Conservation (phyloP, 441 rosid genomes). For the Arabidopsis lyrata region DNA sequence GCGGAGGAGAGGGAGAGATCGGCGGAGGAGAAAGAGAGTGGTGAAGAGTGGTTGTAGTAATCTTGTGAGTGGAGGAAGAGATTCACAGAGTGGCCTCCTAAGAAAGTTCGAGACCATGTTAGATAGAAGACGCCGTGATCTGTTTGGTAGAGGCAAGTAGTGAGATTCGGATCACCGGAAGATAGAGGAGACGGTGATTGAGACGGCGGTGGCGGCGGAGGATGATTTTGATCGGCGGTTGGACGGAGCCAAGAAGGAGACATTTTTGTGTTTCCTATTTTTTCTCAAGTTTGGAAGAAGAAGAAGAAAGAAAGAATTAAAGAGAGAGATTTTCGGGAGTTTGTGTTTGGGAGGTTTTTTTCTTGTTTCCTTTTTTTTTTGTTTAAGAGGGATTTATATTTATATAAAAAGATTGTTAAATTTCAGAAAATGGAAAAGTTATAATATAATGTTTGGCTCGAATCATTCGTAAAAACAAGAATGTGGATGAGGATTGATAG, state of each 20-base stretch:
- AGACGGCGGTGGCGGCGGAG: constrained; percentile 40
- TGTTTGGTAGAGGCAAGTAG: constrained; percentile 79
- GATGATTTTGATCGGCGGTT: constrained; percentile 34
- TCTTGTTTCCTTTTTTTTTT: neutral
- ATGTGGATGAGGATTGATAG: constrained; percentile 13
- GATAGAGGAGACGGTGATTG: constrained; percentile 48
- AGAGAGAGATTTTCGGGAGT: constrained; percentile 18
- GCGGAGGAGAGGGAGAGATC: constrained; percentile 57
- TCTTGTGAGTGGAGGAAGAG: constrained; percentile 73
- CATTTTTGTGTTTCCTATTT: constrained; percentile 25
- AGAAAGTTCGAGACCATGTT: constrained; percentile 75
- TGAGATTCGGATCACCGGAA: constrained; percentile 67
- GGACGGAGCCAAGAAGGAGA: constrained; percentile 67
- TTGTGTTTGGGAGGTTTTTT: constrained; percentile 31
- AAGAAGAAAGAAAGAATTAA: neutral
- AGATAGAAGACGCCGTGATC: constrained; percentile 80
- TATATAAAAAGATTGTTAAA: neutral
- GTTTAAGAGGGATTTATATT: neutral
- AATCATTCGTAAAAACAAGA: constrained; percentile 31
- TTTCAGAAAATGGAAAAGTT: constrained; percentile 20
- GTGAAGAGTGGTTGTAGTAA: constrained; percentile 51
- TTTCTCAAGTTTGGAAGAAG: neutral
- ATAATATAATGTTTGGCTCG: constrained; percentile 35
- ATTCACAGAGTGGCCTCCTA: constrained; percentile 86
- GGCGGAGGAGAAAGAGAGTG: constrained; percentile 55